Evolutionary conservation across 352 stramenopile species (phyloP).

Genomic region (Detonula confervacea): DNA sequence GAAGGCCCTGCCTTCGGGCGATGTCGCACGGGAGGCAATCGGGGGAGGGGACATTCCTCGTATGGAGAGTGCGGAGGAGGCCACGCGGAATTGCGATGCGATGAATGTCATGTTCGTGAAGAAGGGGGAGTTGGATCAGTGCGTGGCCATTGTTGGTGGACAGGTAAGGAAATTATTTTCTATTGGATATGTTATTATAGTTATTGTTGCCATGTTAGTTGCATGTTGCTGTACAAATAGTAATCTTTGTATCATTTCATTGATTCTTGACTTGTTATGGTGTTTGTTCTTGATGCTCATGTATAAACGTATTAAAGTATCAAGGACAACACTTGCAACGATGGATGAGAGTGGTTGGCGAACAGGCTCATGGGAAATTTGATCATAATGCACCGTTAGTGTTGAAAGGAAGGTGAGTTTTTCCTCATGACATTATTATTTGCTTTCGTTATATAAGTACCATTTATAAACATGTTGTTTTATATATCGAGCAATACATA

Average conservation of each 20-base stretch:
- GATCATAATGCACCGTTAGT: conserved; percentile 50
- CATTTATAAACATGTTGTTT: no score
- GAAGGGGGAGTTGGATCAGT: conserved; percentile 51
- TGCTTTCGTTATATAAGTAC: no score
- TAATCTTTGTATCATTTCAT: no score
- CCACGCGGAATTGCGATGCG: conserved; percentile 60
- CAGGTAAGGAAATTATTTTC: no score
- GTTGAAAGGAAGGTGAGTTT: conserved; percentile 36
- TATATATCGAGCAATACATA: no score
- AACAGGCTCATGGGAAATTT: conserved; percentile 19
- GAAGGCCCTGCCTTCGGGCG: conserved; percentile 41
- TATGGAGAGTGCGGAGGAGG: conserved; percentile 41
- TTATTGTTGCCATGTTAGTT: no score
- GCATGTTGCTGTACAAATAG: no score
- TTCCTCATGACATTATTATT: no score
- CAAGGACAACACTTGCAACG: conserved; percentile 78
- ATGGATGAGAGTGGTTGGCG: conserved; percentile 67
- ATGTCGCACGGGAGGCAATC: not conserved
- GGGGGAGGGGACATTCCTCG: conserved; percentile 27
- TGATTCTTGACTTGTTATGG: no score
- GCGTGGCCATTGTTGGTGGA: conserved; percentile 67
- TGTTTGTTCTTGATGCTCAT: no score
- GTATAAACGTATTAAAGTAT: no score
- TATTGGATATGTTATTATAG: no score
- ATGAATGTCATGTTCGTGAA: conserved; percentile 74